Evolutionary conservation across 202 grass and related monocot species (phyloP).

Genomic region (Setaria viridis): DNA sequence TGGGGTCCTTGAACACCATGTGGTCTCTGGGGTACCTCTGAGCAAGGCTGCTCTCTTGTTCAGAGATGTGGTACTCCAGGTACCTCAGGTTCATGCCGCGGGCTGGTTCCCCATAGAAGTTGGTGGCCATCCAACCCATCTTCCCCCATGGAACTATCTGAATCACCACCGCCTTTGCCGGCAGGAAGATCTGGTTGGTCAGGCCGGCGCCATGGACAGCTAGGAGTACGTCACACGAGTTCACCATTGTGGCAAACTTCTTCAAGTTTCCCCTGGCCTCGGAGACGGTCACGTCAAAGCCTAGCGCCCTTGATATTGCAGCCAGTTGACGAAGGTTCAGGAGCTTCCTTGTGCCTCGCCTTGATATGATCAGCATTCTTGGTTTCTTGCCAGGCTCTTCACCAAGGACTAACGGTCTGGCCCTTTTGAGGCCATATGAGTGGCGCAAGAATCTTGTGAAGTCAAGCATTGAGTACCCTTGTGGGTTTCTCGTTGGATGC

Average conservation of each 20-base stretch:
- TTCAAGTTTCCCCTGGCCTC: constrained; percentile 58
- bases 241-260: constrained; percentile 62
- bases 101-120: constrained; percentile 71
- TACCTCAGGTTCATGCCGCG: constrained; percentile 65
- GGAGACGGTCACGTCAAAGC: constrained; percentile 63
- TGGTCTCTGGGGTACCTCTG: constrained; percentile 63
- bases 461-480: constrained; percentile 60
- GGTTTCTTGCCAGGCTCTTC: constrained; percentile 56
- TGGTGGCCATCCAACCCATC: constrained; percentile 75
- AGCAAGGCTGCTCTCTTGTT: constrained; percentile 67
- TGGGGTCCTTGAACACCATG: constrained; percentile 73
- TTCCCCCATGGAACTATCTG: constrained; percentile 80
- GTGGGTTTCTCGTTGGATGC: constrained; percentile 59
- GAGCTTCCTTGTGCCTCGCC: constrained; percentile 66
- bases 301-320: constrained; percentile 44
- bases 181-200: constrained; percentile 73
- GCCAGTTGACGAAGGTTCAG: constrained; percentile 50
- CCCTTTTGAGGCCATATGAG: constrained; percentile 53
- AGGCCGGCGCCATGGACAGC: constrained; percentile 78
- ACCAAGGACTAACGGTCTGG: constrained; percentile 42
- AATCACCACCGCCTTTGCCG: constrained; percentile 54
- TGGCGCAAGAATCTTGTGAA: constrained; percentile 67
- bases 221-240: constrained; percentile 75
- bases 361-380: constrained; percentile 67
- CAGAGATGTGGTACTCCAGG: constrained; percentile 61